Conservation (phyloP, 1,284 basidiomycete species). For the Stereum hirsutum region DNA sequence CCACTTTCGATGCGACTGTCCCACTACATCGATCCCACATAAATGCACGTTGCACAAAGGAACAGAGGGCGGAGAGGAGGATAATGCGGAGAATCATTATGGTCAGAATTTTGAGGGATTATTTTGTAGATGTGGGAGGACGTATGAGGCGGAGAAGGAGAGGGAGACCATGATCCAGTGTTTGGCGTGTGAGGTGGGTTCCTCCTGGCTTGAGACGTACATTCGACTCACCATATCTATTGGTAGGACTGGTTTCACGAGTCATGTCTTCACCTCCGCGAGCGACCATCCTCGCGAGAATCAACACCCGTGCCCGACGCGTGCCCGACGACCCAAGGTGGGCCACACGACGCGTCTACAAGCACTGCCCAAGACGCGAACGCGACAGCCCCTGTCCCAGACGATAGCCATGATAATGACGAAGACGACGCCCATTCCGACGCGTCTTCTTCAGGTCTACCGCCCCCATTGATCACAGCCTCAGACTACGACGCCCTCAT, state of each 20-base stretch:
- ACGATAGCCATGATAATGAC: constrained; percentile 22
- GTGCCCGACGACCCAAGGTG: not conserved
- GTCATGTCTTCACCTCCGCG: constrained; percentile 70
- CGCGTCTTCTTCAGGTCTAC: constrained; percentile 51
- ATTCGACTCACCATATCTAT: not conserved
- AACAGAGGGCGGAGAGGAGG: constrained; percentile 37
- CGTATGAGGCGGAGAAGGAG: constrained; percentile 64
- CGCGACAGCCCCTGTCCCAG: constrained; percentile 11
- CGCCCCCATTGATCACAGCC: constrained; percentile 54
- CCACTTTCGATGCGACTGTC: constrained; percentile 73
- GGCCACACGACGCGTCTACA: not conserved
- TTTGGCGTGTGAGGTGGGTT: constrained; percentile 65
- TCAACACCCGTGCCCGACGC: constrained; percentile 25
- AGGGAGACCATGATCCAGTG: constrained; percentile 81
- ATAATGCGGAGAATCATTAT: constrained; percentile 52
- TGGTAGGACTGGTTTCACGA: constrained; percentile 79
- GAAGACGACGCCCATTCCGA: constrained; percentile 48
- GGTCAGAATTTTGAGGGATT: constrained; percentile 58
- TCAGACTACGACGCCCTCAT: constrained; percentile 65
- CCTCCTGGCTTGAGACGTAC: constrained; percentile 6
- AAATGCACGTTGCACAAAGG: constrained; percentile 50
- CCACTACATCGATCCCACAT: constrained; percentile 49
- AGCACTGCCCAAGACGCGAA: constrained; percentile 3
- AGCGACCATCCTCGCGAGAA: constrained; percentile 42
- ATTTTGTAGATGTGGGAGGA: constrained; percentile 65